Base-by-base conservation (phyloP, 352 stramenopile species). In the Globisporangium yorkense region DNA sequence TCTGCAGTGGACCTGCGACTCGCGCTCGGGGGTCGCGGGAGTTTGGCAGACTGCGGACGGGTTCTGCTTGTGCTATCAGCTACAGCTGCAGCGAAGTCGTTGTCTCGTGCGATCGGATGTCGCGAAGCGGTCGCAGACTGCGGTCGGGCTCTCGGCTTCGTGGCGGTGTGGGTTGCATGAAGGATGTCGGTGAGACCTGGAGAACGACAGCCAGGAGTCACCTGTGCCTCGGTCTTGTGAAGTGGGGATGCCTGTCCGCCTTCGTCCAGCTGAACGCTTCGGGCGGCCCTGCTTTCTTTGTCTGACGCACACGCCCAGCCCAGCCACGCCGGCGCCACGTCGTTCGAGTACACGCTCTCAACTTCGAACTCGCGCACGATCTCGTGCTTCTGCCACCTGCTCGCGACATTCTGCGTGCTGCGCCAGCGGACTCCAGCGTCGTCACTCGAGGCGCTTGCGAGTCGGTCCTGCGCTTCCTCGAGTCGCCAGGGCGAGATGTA, bases 401-500 rank as follows among this genome's bases (percentile, higher is more conserved):
- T 45, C 35, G 67, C 62, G 47, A 76, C 62, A 4, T 60, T 66
- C 55, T 76, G 49, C 29, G 69, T 54, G 50, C 68, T 53, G 10
- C 55, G 63, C 57, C 59, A 72, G 18, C 65, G 59, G 24, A 61
- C 40, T 24, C 13, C 51, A 18, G 21, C 24, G 40, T 56, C 64
- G 35, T 1, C 37, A 18, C 24, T 27, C 24, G 40, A 20, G 37
- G 2, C 29, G 6, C 37, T 57, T 3, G 29, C 54, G 13, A 52
- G 50, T 6, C 46, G 37, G 18, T 59, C 16, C 20, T 13, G 57
- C 18, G n/a, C 20, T 2, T 51, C 48, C 41, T 72, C 58, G 2
- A 60, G 66, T 18, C 54, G 29, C 71, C 71, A 79, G 21, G 74
- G 62, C 1, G 71, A 72, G 31, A 70, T 51, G 48, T 72, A 79